These are phyloP conservation scores for Vinca minor DNA, from an alignment of 257 asterid genomes.

Conservation along the genomic window DNA sequence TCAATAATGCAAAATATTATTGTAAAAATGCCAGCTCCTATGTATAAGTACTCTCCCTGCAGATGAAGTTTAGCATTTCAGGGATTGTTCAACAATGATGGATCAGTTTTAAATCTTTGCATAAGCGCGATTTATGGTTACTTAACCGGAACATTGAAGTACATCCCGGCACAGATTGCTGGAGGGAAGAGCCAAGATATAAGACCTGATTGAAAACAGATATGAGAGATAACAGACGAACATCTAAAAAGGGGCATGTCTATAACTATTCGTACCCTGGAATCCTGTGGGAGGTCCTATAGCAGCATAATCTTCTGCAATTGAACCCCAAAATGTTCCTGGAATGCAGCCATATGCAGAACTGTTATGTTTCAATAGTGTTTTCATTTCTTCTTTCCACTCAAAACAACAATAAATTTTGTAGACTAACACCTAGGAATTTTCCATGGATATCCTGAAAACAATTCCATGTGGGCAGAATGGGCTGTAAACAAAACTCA, in stretches of 20 bases:
- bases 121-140: not conserved
- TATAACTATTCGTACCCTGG: constrained; percentile 39
- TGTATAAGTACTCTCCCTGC: constrained; percentile 77
- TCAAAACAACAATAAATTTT: not conserved
- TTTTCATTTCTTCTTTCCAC: not conserved
- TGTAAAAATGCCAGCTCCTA: constrained; percentile 69
- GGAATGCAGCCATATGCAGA: constrained; percentile 8
- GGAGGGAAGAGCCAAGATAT: constrained; percentile 85
- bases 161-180: constrained; percentile 65
- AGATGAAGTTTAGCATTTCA: too few relatives aligned
- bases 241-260: not conserved
- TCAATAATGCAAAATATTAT: constrained; percentile 60
- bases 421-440: not conserved
- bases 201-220: constrained; percentile 34
- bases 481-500: not conserved
- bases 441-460: not conserved
- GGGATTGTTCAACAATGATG: too few relatives aligned
- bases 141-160: constrained; percentile 58
- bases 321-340: constrained; percentile 70
- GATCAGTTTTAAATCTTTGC: not conserved
- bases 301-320: constrained; percentile 70
- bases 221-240: not conserved
- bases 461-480: not conserved
- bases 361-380: not conserved
- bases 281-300: constrained; percentile 86